phyloP scores from a whole-genome alignment of 176 grass and related monocot genomes.

The Aegilops sharonensis region DNA sequence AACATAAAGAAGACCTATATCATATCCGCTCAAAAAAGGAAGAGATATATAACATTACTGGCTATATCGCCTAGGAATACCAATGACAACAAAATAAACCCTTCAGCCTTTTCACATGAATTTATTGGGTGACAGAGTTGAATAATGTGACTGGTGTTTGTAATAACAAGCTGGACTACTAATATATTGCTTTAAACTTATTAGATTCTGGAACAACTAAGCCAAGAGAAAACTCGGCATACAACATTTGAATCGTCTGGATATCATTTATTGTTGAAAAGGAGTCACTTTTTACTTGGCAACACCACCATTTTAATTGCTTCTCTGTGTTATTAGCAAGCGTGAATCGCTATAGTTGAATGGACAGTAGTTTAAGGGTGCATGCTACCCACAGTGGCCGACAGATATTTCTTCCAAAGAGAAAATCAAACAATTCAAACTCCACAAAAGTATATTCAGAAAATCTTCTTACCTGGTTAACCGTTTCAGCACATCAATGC shows the following conservation, averaged over 20 bases:
- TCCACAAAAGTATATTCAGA: background rate
- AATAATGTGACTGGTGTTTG: background rate
- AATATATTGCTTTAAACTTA: background rate
- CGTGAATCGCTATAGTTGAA: no score
- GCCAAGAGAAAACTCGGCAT: background rate
- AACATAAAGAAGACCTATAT: no score
- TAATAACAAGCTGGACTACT: background rate
- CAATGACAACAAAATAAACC: background rate
- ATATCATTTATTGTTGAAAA: no score
- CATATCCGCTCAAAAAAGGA: no score
- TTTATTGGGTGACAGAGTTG: background rate
- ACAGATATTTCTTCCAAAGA: background rate
- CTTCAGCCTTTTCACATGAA: background rate
- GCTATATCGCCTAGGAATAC: background rate
- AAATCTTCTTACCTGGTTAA: background rate
- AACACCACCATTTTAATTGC: no score
- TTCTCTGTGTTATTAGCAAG: no score
- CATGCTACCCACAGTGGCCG: no score
- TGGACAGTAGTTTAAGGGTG: no score
- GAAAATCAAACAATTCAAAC: background rate
- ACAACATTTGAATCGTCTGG: no score
- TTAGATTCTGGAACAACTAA: background rate
- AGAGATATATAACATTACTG: background rate
- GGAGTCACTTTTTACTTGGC: no score
- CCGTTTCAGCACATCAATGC: background rate